Evolutionary conservation across 352 stramenopile species (phyloP).

Genomic region (Pythium plurisporium): DNA sequence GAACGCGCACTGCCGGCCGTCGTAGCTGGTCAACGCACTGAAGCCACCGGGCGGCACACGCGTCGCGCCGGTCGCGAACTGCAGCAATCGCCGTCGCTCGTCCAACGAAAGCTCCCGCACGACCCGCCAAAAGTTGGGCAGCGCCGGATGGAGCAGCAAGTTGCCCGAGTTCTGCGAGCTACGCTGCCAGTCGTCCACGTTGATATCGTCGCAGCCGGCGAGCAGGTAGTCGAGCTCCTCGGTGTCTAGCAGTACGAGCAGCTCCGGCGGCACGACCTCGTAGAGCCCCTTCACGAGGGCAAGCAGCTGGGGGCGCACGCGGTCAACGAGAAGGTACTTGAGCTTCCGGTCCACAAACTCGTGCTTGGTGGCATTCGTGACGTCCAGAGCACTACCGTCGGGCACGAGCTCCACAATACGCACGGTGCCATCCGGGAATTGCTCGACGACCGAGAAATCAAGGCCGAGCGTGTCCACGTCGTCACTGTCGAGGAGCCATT

Average conservation of each 20-base stretch:
- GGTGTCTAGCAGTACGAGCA: slow-evolving; percentile 95
- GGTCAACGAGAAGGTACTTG: slow-evolving; percentile 53
- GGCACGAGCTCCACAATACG: slow-evolving; percentile 43
- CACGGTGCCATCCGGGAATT: slow-evolving; percentile 32
- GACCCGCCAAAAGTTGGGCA: slow-evolving; percentile 26
- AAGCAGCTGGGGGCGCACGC: slow-evolving; percentile 47
- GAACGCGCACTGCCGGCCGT: slow-evolving; percentile 1
- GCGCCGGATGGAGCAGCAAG: neutral
- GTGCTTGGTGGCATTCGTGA: slow-evolving; percentile 94
- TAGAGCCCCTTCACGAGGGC: slow-evolving; percentile 91
- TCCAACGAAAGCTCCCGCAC: slow-evolving; percentile 45
- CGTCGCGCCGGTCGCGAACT: slow-evolving; percentile 24
- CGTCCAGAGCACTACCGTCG: slow-evolving; percentile 45
- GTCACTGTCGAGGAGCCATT: slow-evolving; percentile 27
- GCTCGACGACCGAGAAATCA: slow-evolving; percentile 40
- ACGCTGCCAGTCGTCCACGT: slow-evolving; percentile 94
- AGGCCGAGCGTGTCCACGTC: slow-evolving; percentile 30
- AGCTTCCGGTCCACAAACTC: slow-evolving; percentile 90
- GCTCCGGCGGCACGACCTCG: slow-evolving; percentile 92
- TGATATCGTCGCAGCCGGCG: slow-evolving; percentile 94
- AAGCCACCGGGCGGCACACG: slow-evolving; percentile 12
- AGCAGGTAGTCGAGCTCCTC: slow-evolving; percentile 97
- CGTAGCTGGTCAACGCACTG: slow-evolving; percentile 9
- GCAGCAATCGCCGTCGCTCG: slow-evolving; percentile 28
- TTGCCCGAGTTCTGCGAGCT: slow-evolving; percentile 81